Base-by-base conservation (phyloP, 2,329 filamentous ascomycete species). In the Cladosporium velox region DNA sequence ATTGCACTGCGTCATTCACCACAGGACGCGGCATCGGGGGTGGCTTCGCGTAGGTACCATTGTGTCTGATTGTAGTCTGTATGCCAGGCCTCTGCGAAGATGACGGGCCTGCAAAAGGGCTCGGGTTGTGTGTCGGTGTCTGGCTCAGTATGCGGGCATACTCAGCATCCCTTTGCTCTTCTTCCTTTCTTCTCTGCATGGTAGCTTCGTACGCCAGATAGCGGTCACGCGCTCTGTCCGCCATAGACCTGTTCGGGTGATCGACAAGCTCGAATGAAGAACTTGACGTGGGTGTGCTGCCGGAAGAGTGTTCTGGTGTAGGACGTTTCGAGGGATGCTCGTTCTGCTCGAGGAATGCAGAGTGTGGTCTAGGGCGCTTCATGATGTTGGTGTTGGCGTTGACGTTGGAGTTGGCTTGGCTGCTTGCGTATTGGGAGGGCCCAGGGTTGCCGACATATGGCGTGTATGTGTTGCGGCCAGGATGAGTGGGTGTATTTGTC, bases 21-120 rank as follows among this genome's bases (percentile, higher is more conserved):
- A 67, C 47, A 15, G 59, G 47, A 7, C 47, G 26, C 11, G 59
- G 30, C 35, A 38, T 35, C 11, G 61, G 70, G 6, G 68, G 65
- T n/a, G 72, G 72, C 47, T 70, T 69, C 24, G 67, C 65, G 63
- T 69, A 73, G 7, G 68, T 65, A 49, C 74, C 74, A 52, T 70
- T 69, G 51, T 70, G 67, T 52, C 69, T 68, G n/a, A 76, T 49
- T 4, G 74, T 76, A 10, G 73, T 76, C 60, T 76, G 74, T 15
- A 75, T 65, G 24, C 54, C 67, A 18, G 70, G 69, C 18, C 61
- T 44, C 34, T 71, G 65, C 10, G 71, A 70, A 11, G 70, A 75
- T 57, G 71, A 71, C 63, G 44, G 69, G 41, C 51, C 61, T 34
- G 61, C 61, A 18, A 47, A 32, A 30, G 61, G 61, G 18, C 51